A percentile compares a stretch with the other conserved stretches of the same genome.
Evolutionary conservation across 2,329 filamentous ascomycete species (phyloP).

Genomic region (Ilyonectria sp.): DNA sequence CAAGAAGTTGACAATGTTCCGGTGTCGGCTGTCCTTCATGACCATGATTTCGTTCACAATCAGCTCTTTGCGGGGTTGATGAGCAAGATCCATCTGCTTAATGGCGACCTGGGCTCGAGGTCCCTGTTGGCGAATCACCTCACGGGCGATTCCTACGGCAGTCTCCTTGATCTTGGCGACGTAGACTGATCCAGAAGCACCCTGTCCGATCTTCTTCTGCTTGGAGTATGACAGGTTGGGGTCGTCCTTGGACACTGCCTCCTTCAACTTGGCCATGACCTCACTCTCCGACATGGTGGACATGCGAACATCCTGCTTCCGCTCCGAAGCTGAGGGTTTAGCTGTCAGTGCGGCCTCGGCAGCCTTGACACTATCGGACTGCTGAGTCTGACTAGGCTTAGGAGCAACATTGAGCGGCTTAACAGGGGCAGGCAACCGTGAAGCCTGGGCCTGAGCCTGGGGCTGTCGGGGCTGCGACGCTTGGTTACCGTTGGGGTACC

Average conservation of each 20-base stretch:
- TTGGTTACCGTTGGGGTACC: slow-evolving; percentile 70
- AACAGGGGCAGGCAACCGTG: slow-evolving; percentile 73
- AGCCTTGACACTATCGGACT: slow-evolving; percentile 83
- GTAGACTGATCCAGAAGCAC: slow-evolving; percentile 97
- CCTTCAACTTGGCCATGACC: slow-evolving; percentile 95
- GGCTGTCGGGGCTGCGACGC: slow-evolving; percentile 65
- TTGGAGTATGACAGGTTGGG: slow-evolving; percentile 97
- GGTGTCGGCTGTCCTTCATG: slow-evolving; percentile 99
- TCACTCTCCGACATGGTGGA: slow-evolving; percentile 98
- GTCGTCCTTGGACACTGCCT: slow-evolving; percentile 95
- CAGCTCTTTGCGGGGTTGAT: slow-evolving; percentile 96
- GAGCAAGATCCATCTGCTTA: slow-evolving; percentile 99
- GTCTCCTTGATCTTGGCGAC: slow-evolving; percentile 95
- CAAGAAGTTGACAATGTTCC: slow-evolving; percentile 99
- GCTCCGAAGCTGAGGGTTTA: slow-evolving; percentile 80
- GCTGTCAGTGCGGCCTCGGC: slow-evolving; percentile 91
- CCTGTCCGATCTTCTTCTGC: slow-evolving; percentile 99
- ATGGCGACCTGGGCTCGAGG: slow-evolving; percentile 93
- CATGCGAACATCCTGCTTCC: slow-evolving; percentile 96
- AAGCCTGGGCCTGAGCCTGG: slow-evolving; percentile 62
- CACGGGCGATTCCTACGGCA: slow-evolving; percentile 86
- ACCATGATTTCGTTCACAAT: slow-evolving; percentile 99
- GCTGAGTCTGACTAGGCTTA: slow-evolving; percentile 70
- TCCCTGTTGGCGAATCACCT: slow-evolving; percentile 85
- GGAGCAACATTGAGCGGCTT: slow-evolving; percentile 85